Percentiles rank a stretch among this genome's conserved stretches.
Evolutionary conservation across 768 basidiomycete species (phyloP).

Genomic region (Lactarius psammicola): DNA sequence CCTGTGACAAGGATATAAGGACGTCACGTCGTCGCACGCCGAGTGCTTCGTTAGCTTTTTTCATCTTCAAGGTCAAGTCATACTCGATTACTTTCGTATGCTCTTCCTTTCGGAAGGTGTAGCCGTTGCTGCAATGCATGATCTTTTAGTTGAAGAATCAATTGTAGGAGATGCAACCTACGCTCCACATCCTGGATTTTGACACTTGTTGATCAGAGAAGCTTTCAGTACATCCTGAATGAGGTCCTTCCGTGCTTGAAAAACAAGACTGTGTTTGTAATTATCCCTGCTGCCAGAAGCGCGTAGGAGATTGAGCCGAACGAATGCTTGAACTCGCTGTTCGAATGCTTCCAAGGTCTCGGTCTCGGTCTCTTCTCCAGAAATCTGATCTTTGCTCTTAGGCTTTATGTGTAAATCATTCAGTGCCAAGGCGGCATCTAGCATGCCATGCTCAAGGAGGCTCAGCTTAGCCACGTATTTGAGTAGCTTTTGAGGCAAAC

Average conservation of each 20-base stretch:
- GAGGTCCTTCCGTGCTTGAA: slow-evolving; percentile 78
- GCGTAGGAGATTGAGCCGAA: slow-evolving; percentile 47
- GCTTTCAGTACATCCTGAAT: slow-evolving; percentile 79
- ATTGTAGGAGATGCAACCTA: slow-evolving; percentile 43
- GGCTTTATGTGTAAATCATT: slow-evolving; percentile 60
- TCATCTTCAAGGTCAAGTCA: slow-evolving; percentile 80
- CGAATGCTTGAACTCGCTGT: slow-evolving; percentile 62
- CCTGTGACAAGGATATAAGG: slow-evolving; percentile 47
- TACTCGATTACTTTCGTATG: slow-evolving; percentile 94
- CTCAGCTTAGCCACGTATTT: slow-evolving; percentile 86
- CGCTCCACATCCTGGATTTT: slow-evolving; percentile 75
- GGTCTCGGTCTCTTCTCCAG: slow-evolving; percentile 43
- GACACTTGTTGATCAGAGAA: slow-evolving; percentile 69
- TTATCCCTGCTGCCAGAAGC: slow-evolving; percentile 64
- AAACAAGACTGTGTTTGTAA: slow-evolving; percentile 88
- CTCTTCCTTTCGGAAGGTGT: slow-evolving; percentile 92
- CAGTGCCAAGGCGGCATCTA: slow-evolving; percentile 75
- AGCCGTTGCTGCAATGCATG: slow-evolving; percentile 53
- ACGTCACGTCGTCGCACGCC: slow-evolving; percentile 75
- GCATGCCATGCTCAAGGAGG: slow-evolving; percentile 83
- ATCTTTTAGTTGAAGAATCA: slow-evolving; percentile 1
- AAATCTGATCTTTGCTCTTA: slow-evolving; percentile 35
- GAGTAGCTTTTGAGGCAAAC: slow-evolving; percentile 51
- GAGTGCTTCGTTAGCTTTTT: slow-evolving; percentile 51
- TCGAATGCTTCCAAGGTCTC: slow-evolving; percentile 59